Evolutionary conservation across 2,329 filamentous ascomycete species (phyloP).

Genomic region (Trematosphaeria pertusa): DNA sequence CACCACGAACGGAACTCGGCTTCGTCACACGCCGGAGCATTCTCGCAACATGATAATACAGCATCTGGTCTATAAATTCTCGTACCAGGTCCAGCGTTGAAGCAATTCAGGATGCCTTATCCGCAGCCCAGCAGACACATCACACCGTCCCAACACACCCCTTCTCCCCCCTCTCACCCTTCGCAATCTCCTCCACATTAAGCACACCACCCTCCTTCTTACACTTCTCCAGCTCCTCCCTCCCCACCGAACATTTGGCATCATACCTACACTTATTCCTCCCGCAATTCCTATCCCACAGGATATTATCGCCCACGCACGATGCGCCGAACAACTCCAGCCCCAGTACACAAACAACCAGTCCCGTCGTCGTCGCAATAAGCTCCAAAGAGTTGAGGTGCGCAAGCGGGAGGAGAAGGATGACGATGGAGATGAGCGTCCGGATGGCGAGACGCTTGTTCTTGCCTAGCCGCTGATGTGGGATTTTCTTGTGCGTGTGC

Average conservation of each 20-base stretch:
- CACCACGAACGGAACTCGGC: no score
- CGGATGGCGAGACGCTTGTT: constrained; percentile 60
- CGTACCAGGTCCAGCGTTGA: no score
- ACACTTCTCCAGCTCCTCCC: constrained; percentile 39
- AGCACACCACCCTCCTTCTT: constrained; percentile 37
- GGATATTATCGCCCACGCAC: constrained; percentile 36
- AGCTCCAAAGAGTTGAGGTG: constrained; percentile 47
- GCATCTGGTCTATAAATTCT: no score
- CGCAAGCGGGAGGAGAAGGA: constrained; percentile 64
- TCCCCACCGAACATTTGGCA: constrained; percentile 38
- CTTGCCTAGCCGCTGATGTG: constrained; percentile 59
- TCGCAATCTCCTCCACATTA: constrained; percentile 45
- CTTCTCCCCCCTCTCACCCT: constrained; percentile 33
- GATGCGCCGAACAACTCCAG: constrained; percentile 45
- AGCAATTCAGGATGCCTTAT: no score
- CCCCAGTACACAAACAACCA: constrained; percentile 44
- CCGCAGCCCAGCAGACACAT: no score
- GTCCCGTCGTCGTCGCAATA: constrained; percentile 48
- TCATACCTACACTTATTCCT: constrained; percentile 37
- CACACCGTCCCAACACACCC: constrained; percentile 19
- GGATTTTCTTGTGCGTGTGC: constrained; percentile 63
- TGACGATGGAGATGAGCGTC: constrained; percentile 56
- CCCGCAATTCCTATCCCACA: constrained; percentile 32
- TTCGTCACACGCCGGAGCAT: no score
- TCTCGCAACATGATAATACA: no score